These are phyloP conservation scores for Phytophthora podocarpi DNA, from an alignment of 352 stramenopile species.

Conservation along the genomic window DNA sequence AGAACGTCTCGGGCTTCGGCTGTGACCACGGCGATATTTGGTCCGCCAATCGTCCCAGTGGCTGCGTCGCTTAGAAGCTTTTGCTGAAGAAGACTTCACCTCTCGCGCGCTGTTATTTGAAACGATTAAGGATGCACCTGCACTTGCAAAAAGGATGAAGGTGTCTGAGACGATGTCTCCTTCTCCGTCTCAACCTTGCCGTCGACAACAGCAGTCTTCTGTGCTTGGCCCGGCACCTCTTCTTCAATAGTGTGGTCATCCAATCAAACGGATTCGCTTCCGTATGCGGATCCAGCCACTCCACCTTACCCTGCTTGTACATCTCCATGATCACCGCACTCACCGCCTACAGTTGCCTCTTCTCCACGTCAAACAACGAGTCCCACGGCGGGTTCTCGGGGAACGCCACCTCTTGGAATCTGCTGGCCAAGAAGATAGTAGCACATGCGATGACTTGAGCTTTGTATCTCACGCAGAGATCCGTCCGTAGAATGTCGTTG, in stretches of 20 bases:
- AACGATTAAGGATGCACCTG: background rate
- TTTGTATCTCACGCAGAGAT: slow-evolving; percentile 84
- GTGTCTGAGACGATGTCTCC: slow-evolving; percentile 20
- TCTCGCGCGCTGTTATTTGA: background rate
- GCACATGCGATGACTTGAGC: slow-evolving; percentile 89
- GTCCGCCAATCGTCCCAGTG: slow-evolving; percentile 28
- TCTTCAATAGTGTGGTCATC: slow-evolving; percentile 49
- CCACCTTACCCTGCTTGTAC: slow-evolving; percentile 58
- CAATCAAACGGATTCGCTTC: slow-evolving; percentile 67
- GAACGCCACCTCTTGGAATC: slow-evolving; percentile 60
- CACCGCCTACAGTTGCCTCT: slow-evolving; percentile 50
- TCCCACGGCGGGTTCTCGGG: slow-evolving; percentile 69
- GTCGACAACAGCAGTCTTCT: background rate
- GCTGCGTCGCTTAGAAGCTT: slow-evolving; percentile 13
- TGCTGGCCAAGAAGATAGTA: slow-evolving; percentile 88
- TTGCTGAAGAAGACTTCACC: slow-evolving; percentile 1
- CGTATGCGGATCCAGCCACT: slow-evolving; percentile 79
- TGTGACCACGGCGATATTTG: slow-evolving; percentile 3
- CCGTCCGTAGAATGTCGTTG: slow-evolving; percentile 88
- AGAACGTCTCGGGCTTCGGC: slow-evolving; percentile 23
- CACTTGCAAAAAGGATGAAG: background rate
- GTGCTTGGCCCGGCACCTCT: background rate
- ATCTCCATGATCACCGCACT: slow-evolving; percentile 63
- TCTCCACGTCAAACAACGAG: slow-evolving; percentile 69
- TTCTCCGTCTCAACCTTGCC: slow-evolving; percentile 5